Evolutionary conservation across 2,329 filamentous ascomycete species (phyloP).

Genomic region (Neoscytalidium dimidiatum): DNA sequence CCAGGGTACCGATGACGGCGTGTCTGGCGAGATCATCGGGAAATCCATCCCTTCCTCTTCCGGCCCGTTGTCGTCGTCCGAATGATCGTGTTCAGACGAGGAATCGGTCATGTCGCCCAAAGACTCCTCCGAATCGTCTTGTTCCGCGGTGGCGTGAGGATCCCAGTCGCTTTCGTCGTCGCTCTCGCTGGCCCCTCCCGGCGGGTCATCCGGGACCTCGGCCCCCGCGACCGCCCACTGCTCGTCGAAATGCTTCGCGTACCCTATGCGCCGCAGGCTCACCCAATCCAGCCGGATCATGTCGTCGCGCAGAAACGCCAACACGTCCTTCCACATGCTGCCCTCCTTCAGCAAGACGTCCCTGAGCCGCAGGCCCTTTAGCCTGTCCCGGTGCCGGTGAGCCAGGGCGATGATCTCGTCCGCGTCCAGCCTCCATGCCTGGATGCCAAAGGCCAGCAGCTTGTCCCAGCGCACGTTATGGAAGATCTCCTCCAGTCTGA

Average conservation of each 20-base stretch:
- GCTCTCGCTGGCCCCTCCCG: constrained; percentile 45
- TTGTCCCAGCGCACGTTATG: constrained; percentile 63
- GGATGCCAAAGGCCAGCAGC: constrained; percentile 64
- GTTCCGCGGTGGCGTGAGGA: constrained; percentile 28
- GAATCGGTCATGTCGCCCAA: constrained; percentile 33
- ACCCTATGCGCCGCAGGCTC: constrained; percentile 63
- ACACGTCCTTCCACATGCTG: constrained; percentile 62
- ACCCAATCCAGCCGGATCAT: constrained; percentile 63
- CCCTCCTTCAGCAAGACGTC: constrained; percentile 63
- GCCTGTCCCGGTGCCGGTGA: constrained; percentile 55
- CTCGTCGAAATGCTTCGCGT: constrained; percentile 56
- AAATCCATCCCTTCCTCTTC: constrained; percentile 46
- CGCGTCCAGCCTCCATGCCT: constrained; percentile 63
- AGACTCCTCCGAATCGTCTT: constrained; percentile 35
- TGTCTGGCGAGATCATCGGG: constrained; percentile 47
- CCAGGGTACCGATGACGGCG: constrained; percentile 48
- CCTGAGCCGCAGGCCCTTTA: constrained; percentile 61
- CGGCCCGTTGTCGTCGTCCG: constrained; percentile 33
- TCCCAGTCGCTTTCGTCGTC: constrained; percentile 43
- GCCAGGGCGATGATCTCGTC: constrained; percentile 62
- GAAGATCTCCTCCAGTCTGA: constrained; percentile 63
- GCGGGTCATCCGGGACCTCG: constrained; percentile 51
- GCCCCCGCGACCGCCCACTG: constrained; percentile 44
- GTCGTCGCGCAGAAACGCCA: constrained; percentile 57
- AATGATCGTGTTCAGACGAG: constrained; percentile 35